Evolutionary conservation across 495 filamentous ascomycete species (phyloP), one percentile per base, ranked within the genome.

Genomic region (Aspergillus biplanus): DNA sequence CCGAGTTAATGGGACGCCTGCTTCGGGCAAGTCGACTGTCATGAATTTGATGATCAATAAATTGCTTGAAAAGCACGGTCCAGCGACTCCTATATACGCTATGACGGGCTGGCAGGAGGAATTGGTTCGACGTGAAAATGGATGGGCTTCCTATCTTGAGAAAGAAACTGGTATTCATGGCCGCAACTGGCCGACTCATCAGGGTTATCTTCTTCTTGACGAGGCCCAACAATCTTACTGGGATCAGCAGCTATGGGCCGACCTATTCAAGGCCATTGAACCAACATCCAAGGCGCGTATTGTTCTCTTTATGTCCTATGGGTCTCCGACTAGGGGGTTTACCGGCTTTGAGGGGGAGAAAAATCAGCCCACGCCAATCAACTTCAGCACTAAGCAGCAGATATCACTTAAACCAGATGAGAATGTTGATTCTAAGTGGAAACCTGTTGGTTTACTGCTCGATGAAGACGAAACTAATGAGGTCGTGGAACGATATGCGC

Each of bases 221-320:
- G 65, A 68, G 48, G 66, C 66, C 11, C 62, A 65, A 53, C 21
- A 62, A 33, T 58, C 62, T 12, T 64, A 62, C 46, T 58, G 53
- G 62, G 62, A 68, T 33, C 21, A 52, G 5, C 6, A 65, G 33
- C 16, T 68, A 53, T 68, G 58, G 58, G 18, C 62, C 33, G 62
- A 55, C 32, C 55, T 68, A 27, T 68, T 68, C 59, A 68, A 65
- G 42, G 35, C 44, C 39, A 39, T 68, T 47, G 49, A 64, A 50
- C 31, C 33, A 32, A 35, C 0, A 21, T 59, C 35, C 7, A 7
- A 59, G 21, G 18, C 27, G 52, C 47, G 42, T 18, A 58, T 65
- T n/a, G 33, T 68, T 42, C 58, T 68, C 46, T 68, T 68, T 49
- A 56, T 58, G 55, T 65, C 62, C n/a, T 65, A 68, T 37, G 66